Evolutionary conservation across 176 grass and related monocot genomes (phyloP).

Genomic region (Carex kokanica): DNA sequence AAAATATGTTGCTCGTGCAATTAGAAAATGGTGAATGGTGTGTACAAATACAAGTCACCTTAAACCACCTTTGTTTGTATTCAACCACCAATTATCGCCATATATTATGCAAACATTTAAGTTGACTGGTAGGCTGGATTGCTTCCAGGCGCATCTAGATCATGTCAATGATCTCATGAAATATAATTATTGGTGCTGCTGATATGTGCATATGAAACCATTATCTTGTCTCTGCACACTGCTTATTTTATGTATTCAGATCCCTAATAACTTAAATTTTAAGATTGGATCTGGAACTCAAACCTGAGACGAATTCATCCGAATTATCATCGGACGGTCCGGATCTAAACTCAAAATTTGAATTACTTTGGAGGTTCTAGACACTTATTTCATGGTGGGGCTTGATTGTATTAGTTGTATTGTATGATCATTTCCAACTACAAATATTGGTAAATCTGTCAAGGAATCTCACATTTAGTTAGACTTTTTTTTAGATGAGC

Average conservation of each 20-base stretch:
- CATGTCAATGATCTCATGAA: background rate
- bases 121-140: background rate
- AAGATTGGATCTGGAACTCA: too few species aligned
- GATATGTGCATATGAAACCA: background rate
- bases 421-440: slow-evolving; percentile 12
- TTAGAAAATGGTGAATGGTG: background rate
- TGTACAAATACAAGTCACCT: slow-evolving; percentile 14
- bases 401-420: slow-evolving; percentile 10
- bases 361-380: too few species aligned
- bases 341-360: too few species aligned
- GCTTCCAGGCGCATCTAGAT: background rate
- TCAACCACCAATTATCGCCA: slow-evolving; percentile 5
- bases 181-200: background rate
- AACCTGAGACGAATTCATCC: too few species aligned
- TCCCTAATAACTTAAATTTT: too few species aligned
- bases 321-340: too few species aligned
- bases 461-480: background rate
- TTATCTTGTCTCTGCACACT: background rate
- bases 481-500: background rate
- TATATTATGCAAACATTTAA: background rate
- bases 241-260: slow-evolving; percentile 2
- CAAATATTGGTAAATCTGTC: background rate
- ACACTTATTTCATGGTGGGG: background rate
- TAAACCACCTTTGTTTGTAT: background rate
- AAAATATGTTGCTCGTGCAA: background rate